Conservation (phyloP, 345 rosid species). For the Hibiscus mutabilis region DNA sequence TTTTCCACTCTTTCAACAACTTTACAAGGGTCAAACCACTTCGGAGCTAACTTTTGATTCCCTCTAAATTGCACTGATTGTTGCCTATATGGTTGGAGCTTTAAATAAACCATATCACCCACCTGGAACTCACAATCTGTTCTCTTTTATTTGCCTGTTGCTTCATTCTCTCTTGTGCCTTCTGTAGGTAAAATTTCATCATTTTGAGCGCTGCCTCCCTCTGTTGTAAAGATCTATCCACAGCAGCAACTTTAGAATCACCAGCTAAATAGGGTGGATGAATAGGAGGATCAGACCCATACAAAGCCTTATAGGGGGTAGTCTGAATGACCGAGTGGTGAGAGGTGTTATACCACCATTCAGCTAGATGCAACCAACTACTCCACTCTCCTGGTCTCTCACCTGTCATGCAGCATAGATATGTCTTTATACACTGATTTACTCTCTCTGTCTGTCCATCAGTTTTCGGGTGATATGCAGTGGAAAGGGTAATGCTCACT, state of each 20-base stretch:
- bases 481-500: fast-evolving
- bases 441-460: background rate
- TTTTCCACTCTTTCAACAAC: too few relatives aligned
- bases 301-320: background rate
- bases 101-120: too few relatives aligned
- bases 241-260: fast-evolving
- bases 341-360: background rate
- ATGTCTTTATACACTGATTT: background rate
- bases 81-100: too few relatives aligned
- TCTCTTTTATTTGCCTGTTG: background rate
- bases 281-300: background rate
- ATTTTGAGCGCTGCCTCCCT: background rate
- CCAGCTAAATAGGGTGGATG: background rate
- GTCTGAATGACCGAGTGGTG: fast-evolving
- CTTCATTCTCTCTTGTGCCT: background rate
- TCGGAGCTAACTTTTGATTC: too few relatives aligned
- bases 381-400: background rate
- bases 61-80: too few relatives aligned
- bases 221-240: background rate
- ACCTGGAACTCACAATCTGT: too few relatives aligned
- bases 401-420: background rate
- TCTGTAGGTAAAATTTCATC: background rate
- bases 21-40: too few relatives aligned
- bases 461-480: background rate
- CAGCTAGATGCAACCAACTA: background rate